Evolutionary conservation across 495 filamentous ascomycete genomes (phyloP).

Genomic region (Penicillium manginii): DNA sequence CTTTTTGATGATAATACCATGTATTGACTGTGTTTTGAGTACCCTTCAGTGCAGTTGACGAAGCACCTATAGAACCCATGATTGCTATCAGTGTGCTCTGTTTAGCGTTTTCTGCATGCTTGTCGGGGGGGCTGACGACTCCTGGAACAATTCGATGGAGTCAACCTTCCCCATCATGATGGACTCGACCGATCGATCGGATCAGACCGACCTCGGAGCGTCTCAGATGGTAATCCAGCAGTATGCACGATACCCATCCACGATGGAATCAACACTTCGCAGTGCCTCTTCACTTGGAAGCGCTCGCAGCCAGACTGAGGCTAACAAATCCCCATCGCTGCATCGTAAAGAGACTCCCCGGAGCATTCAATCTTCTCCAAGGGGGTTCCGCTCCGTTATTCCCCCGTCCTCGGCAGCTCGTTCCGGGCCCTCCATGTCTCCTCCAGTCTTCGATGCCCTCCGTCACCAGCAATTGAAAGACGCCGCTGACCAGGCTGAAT

Average conservation of each 20-base stretch:
- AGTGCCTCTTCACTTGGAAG: constrained; percentile 51
- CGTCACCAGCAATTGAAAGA: constrained; percentile 40
- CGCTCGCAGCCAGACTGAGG: constrained; percentile 42
- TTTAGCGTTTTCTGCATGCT: constrained; percentile 3
- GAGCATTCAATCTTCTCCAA: constrained; percentile 49
- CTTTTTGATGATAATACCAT: not conserved
- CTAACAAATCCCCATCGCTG: constrained; percentile 44
- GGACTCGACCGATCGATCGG: constrained; percentile 34
- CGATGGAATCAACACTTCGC: constrained; percentile 43
- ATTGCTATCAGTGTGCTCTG: not conserved
- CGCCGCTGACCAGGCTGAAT: constrained; percentile 39
- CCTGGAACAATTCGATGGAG: constrained; percentile 31
- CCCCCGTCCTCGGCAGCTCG: constrained; percentile 36
- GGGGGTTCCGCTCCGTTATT: constrained; percentile 36
- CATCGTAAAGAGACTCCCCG: constrained; percentile 50
- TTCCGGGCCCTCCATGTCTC: constrained; percentile 47
- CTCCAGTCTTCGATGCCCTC: constrained; percentile 41
- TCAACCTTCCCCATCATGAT: constrained; percentile 37
- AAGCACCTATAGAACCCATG: not conserved
- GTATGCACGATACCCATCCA: constrained; percentile 47
- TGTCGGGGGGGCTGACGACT: constrained; percentile 9
- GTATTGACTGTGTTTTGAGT: not conserved
- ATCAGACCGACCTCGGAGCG: constrained; percentile 33
- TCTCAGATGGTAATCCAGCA: constrained; percentile 48
- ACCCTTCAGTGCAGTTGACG: not conserved